Conservation (phyloP, 352 stramenopile species). For the Phytophthora ramorum region DNA sequence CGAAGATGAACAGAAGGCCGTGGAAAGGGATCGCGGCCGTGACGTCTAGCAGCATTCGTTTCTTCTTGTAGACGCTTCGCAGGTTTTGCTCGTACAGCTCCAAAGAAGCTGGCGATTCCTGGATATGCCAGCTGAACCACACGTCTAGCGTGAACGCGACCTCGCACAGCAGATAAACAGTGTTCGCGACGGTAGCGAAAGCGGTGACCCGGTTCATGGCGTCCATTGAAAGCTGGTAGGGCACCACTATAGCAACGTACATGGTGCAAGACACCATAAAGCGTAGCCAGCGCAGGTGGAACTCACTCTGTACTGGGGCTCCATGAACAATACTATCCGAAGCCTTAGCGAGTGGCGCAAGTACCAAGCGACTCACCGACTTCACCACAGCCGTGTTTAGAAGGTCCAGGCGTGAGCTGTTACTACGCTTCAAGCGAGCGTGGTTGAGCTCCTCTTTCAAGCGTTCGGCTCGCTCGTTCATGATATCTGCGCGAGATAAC, state of each 20-base stretch:
- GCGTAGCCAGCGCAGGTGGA: conserved; percentile 54
- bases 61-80: conserved; percentile 42
- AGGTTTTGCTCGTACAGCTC: conserved; percentile 65
- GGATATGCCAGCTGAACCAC: conserved; percentile 55
- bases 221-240: conserved; percentile 61
- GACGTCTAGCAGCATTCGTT: conserved; percentile 53
- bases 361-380: conserved; percentile 7
- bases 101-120: conserved; percentile 40
- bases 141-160: conserved; percentile 57
- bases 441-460: conserved; percentile 15
- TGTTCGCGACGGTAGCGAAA: conserved; percentile 22
- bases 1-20: conserved; percentile 44
- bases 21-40: conserved; percentile 49
- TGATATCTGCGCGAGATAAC: conserved; percentile 24
- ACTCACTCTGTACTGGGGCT: conserved; percentile 39
- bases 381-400: too few relatives aligned
- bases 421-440: background rate
- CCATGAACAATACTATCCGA: conserved; percentile 37
- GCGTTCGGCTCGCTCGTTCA: conserved; percentile 17
- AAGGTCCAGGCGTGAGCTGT: background rate
- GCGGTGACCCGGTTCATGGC: conserved; percentile 22
- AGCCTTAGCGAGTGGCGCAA: conserved; percentile 18
- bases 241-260: conserved; percentile 52
- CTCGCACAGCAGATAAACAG: conserved; percentile 42
- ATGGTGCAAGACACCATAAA: conserved; percentile 42